Evolutionary conservation across 768 basidiomycete species (phyloP), one percentile per base, ranked within the genome.

Genomic region (Porphyrellus cyaneotinctus): DNA sequence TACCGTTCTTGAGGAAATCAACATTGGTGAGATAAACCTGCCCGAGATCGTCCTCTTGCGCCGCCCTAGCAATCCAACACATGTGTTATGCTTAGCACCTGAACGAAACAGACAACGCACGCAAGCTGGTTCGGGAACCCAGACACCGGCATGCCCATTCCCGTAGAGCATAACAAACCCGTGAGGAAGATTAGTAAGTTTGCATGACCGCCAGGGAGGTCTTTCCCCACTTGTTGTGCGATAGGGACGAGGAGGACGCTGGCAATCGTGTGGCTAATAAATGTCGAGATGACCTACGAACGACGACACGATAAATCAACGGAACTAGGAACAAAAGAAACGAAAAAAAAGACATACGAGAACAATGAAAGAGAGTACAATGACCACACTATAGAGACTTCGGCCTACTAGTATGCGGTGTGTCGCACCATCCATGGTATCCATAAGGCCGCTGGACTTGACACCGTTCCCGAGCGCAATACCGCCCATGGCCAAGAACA

Each of bases 81-180:
- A 15, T 3, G 6, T 14, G 3, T 43, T 22, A 12, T 33, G 23
- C 22, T 49, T 3, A 53, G 35, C 12, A n/a, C 17, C 15, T 12
- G 9, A 1, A 22, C 26, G 31, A 24, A 13, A 18, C 15, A 10
- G 28, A 32, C 14, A 14, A 56, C 88, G 62, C 70, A 95, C 94
- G 93, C 92, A 44, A 92, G 94, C 72, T 97, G 92, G 69, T 97
- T 97, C 0, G 95, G 95, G 77, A 98, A 99, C n/a, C 97, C 97
- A 56, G 91, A 94, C 35, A 98, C 94, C 3, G 95, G 95, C 81
- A 98, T 90, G 12, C 92, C 95, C 97, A 99, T 99, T 2, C 95
- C 97, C 6, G 91, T 77, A 4, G 92, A 95, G 66, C 95, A 97
- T 46, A 97, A 87, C 54, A 97, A 75, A 14, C 82, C 93, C 31